Evolutionary conservation across 2,329 filamentous ascomycete genomes (phyloP).

Genomic region (Rhynchosporium secalis): DNA sequence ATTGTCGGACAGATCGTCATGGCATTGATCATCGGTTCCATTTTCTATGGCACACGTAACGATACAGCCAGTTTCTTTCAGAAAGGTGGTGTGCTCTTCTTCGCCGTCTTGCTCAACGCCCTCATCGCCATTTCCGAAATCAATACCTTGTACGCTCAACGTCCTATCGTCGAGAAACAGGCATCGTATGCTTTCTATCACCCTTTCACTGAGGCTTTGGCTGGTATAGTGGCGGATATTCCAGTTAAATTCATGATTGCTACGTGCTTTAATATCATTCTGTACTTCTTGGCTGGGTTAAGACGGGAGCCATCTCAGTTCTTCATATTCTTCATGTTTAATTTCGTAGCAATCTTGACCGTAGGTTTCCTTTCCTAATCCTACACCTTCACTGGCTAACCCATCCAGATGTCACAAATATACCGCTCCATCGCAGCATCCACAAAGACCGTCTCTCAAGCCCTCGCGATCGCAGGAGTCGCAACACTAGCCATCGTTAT

Average conservation of each 20-base stretch:
- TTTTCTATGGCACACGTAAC: slow-evolving; percentile 61
- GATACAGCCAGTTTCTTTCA: slow-evolving; percentile 60
- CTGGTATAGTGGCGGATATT: slow-evolving; percentile 83
- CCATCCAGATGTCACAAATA: slow-evolving; percentile 67
- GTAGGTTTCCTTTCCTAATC: slow-evolving; percentile 45
- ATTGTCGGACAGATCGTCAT: slow-evolving; percentile 47
- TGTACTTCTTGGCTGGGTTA: slow-evolving; percentile 88
- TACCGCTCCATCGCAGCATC: slow-evolving; percentile 73
- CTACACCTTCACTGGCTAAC: slow-evolving; percentile 49
- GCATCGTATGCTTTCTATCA: slow-evolving; percentile 86
- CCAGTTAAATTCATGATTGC: slow-evolving; percentile 78
- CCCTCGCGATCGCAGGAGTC: slow-evolving; percentile 61
- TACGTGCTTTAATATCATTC: slow-evolving; percentile 73
- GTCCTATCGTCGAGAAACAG: slow-evolving; percentile 91
- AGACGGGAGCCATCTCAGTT: slow-evolving; percentile 65
- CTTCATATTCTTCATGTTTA: slow-evolving; percentile 69
- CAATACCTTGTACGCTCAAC: slow-evolving; percentile 75
- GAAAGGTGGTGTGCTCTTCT: slow-evolving; percentile 66
- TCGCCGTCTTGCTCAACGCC: slow-evolving; percentile 67
- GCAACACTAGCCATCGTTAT: slow-evolving; percentile 42
- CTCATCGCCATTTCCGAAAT: slow-evolving; percentile 65
- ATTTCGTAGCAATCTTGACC: slow-evolving; percentile 51
- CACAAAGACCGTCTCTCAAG: slow-evolving; percentile 67
- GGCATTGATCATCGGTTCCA: slow-evolving; percentile 62
- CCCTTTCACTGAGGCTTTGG: slow-evolving; percentile 81